Conservation (phyloP, 176 grass and related monocot genomes). For the Eragrostis nindensis region DNA sequence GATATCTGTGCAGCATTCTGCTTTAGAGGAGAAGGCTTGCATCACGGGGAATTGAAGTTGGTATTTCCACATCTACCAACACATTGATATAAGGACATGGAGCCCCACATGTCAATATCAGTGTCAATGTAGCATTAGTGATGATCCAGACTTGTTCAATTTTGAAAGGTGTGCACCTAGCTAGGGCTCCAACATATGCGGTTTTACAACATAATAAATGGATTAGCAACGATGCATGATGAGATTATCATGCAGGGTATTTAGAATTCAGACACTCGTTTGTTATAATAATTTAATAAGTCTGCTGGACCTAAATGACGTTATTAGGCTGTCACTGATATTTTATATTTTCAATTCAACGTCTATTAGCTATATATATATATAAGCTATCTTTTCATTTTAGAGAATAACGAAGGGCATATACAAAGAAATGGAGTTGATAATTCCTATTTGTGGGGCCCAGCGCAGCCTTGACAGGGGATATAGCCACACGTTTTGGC, state of each 20-base stretch:
- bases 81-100: constrained; percentile 19
- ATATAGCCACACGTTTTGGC: constrained; percentile 23
- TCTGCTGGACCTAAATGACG: not conserved
- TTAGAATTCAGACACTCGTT: not conserved
- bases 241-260: not conserved
- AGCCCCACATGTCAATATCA: constrained; percentile 35
- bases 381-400: not conserved
- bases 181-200: not conserved
- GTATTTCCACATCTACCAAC: constrained; percentile 37
- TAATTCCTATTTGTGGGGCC: constrained; percentile 17
- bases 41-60: constrained; percentile 36
- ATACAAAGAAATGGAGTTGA: not conserved
- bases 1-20: not conserved
- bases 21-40: constrained; percentile 5
- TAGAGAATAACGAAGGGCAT: not conserved
- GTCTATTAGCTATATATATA: not conserved
- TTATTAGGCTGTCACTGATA: not conserved
- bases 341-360: not conserved
- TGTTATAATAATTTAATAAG: not conserved
- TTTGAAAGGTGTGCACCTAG: not conserved
- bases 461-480: not conserved
- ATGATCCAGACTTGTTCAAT: constrained; percentile 20
- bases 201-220: constrained; percentile 10
- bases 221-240: not conserved
- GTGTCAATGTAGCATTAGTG: constrained; percentile 46